Evolutionary conservation across 192 early-diverging fungal genomes (phyloP).

Genomic region (Geosiphon pyriformis): DNA sequence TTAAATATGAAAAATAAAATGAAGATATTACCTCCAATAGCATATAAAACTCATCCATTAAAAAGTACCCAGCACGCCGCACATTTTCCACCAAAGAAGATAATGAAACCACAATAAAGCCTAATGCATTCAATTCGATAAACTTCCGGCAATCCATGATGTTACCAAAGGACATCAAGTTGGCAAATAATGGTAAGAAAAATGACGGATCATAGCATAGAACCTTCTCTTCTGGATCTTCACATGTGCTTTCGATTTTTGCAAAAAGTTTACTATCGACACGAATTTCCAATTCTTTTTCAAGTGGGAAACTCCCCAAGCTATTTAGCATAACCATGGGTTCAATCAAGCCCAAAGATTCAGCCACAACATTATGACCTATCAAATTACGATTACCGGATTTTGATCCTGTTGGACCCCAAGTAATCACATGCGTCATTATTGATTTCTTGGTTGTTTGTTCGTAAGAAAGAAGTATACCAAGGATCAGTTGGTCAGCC

Average conservation of each 20-base stretch:
- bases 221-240: conserved; percentile 8
- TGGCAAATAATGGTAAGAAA: conserved; percentile 65
- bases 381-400: conserved; percentile 33
- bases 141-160: conserved; percentile 54
- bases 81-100: conserved; percentile 49
- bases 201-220: conserved; percentile 64
- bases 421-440: conserved; percentile 48
- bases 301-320: conserved; percentile 47
- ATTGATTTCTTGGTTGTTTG: conserved; percentile 50
- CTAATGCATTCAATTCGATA: conserved; percentile 66
- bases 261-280: conserved; percentile 20
- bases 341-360: conserved; percentile 59
- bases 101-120: conserved; percentile 58
- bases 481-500: conserved; percentile 52
- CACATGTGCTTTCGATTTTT: neutral
- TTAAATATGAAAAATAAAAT: conserved; percentile 2
- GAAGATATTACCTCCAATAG: conserved; percentile 43
- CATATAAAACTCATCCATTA: conserved; percentile 61
- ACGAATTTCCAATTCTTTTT: conserved; percentile 31
- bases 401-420: conserved; percentile 46
- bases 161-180: conserved; percentile 40
- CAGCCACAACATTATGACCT: conserved; percentile 42
- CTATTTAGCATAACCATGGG: conserved; percentile 57
- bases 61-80: conserved; percentile 57
- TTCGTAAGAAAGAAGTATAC: conserved; percentile 56